Evolutionary conservation across 2,329 filamentous ascomycete species (phyloP).

Genomic region (Plenodomus lindquistii): DNA sequence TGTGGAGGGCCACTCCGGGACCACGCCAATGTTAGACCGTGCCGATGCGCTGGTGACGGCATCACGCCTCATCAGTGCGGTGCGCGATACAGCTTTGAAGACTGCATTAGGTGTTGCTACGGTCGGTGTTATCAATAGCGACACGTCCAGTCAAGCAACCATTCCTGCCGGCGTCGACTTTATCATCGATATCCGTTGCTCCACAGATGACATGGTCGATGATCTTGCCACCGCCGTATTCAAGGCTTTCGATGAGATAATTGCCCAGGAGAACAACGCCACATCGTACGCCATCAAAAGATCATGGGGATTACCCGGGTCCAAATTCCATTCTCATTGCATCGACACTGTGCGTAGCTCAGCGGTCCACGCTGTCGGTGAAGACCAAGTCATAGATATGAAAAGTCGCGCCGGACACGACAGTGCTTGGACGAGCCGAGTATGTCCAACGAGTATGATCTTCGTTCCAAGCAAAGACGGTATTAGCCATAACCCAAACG

Average conservation of each 20-base stretch:
- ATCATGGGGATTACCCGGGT: conserved; percentile 33
- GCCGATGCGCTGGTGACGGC: conserved; percentile 44
- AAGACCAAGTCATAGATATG: conserved; percentile 31
- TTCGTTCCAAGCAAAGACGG: conserved; percentile 51
- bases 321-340: conserved; percentile 25
- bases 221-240: conserved; percentile 26
- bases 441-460: conserved; percentile 47
- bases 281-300: conserved; percentile 25
- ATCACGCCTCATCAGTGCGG: conserved; percentile 28
- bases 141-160: conserved; percentile 34
- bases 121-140: conserved; percentile 32
- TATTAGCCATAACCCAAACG: conserved; percentile 50
- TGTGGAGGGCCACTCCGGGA: conserved; percentile 55
- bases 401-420: conserved; percentile 33
- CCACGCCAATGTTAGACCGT: conserved; percentile 67
- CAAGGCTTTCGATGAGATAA: conserved; percentile 23
- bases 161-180: conserved; percentile 34
- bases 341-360: conserved; percentile 24
- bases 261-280: conserved; percentile 23
- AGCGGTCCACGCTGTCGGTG: conserved; percentile 19
- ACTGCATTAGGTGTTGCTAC: conserved; percentile 31
- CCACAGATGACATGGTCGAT: conserved; percentile 29
- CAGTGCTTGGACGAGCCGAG: conserved; percentile 30
- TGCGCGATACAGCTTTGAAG: conserved; percentile 25
- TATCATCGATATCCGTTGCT: conserved; percentile 35